Percentiles rank a stretch among this genome's conserved stretches.
phyloP scores from a whole-genome alignment of 2,329 filamentous ascomycete species.

The Erysiphe neolycopersici region DNA sequence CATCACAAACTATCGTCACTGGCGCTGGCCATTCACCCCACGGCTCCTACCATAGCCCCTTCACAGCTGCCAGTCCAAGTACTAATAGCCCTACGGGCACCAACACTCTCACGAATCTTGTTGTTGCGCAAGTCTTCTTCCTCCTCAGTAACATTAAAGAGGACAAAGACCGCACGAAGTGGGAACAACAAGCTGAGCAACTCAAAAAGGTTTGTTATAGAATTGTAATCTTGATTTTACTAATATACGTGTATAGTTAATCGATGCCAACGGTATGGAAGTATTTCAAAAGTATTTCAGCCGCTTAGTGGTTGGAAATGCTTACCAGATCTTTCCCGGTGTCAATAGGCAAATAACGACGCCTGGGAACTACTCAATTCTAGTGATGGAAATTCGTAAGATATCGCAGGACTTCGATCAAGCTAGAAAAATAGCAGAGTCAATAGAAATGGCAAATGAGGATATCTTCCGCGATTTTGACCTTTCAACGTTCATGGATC shows the following conservation, averaged over 20 bases:
- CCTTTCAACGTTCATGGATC: constrained; percentile 79
- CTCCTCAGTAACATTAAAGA: constrained; percentile 86
- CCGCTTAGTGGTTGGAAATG: constrained; percentile 76
- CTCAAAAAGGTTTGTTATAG: constrained; percentile 49
- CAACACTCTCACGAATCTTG: constrained; percentile 63
- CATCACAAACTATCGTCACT: constrained; percentile 14
- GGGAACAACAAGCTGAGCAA: constrained; percentile 74
- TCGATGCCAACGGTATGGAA: constrained; percentile 98
- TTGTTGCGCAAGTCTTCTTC: constrained; percentile 83
- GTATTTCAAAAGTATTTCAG: constrained; percentile 91
- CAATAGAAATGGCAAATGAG: constrained; percentile 70
- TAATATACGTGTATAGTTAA: constrained; percentile 30
- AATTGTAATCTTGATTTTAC: not conserved
- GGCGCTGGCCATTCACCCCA: constrained; percentile 15
- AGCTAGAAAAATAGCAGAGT: constrained; percentile 74
- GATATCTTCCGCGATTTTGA: constrained; percentile 94
- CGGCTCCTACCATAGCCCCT: constrained; percentile 20
- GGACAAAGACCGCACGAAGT: constrained; percentile 75
- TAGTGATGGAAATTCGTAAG: constrained; percentile 66
- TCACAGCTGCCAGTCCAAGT: constrained; percentile 14
- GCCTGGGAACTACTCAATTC: constrained; percentile 57
- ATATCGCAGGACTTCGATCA: constrained; percentile 57
- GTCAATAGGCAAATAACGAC: constrained; percentile 46
- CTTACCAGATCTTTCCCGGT: constrained; percentile 67
- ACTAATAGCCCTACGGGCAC: constrained; percentile 19